A percentile compares a stretch with the other conserved stretches of the same genome.
Evolutionary conservation across 768 basidiomycete species (phyloP).

Genomic region (Leucocoprinus birnbaumii): DNA sequence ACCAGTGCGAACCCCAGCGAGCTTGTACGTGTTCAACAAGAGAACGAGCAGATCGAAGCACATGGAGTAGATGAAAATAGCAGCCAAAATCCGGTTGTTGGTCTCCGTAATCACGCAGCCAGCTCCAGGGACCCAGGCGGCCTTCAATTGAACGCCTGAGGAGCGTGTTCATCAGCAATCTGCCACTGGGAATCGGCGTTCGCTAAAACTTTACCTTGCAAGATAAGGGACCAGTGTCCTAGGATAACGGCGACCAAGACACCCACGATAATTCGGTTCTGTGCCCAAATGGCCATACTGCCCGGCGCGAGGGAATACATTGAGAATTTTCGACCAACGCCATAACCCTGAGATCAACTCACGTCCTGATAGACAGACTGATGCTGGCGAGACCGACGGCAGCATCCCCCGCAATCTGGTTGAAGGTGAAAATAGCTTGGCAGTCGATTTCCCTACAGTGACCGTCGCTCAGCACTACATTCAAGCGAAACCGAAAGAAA

Average conservation of each 20-base stretch:
- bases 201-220: constrained; percentile 46
- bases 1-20: constrained; percentile 26
- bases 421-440: constrained; percentile 62
- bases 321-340: not conserved
- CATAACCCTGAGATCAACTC: constrained; percentile 13
- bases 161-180: constrained; percentile 1
- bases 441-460: constrained; percentile 52
- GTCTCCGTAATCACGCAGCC: constrained; percentile 57
- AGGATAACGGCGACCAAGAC: constrained; percentile 52
- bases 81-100: constrained; percentile 61
- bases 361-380: constrained; percentile 60
- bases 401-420: constrained; percentile 47
- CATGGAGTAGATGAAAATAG: constrained; percentile 78
- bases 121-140: constrained; percentile 43
- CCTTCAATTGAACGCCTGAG: constrained; percentile 58
- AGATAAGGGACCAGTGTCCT: constrained; percentile 69
- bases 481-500: not conserved
- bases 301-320: not conserved
- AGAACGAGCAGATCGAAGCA: constrained; percentile 65
- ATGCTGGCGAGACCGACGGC: constrained; percentile 58
- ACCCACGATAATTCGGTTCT: constrained; percentile 48
- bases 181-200: not conserved
- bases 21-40: constrained; percentile 56
- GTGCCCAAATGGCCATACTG: constrained; percentile 63
- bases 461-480: not conserved